Evolutionary conservation across 1,139 yeast species (phyloP).

Genomic region (Protomyces inouyei): DNA sequence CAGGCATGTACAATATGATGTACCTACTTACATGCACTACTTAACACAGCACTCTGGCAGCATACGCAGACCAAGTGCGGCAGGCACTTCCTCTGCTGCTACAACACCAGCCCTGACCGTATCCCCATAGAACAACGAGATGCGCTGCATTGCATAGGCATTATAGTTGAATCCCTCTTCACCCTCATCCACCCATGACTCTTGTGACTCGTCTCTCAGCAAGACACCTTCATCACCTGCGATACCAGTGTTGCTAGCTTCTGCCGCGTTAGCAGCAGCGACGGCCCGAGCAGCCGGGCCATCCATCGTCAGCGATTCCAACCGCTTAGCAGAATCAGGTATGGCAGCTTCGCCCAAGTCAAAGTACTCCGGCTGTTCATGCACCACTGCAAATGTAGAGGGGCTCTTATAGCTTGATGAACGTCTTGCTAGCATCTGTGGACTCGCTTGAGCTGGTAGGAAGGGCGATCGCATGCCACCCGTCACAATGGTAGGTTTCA

Average conservation of each 20-base stretch:
- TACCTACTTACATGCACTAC: not conserved
- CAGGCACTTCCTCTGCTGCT: constrained; percentile 9
- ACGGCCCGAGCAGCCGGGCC: not conserved
- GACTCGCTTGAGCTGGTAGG: constrained; percentile 4
- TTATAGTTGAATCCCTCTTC: constrained; percentile 71
- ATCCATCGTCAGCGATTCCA: not conserved
- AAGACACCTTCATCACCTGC: not conserved
- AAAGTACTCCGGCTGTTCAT: constrained; percentile 25
- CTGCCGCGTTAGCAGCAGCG: not conserved
- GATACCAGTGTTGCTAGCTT: not conserved
- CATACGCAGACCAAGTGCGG: not conserved
- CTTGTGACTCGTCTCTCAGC: not conserved
- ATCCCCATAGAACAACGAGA: constrained; percentile 70
- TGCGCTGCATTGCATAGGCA: constrained; percentile 69
- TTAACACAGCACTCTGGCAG: not conserved
- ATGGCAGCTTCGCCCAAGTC: constrained; percentile 28
- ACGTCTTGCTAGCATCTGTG: constrained; percentile 3
- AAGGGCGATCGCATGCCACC: constrained; percentile 22
- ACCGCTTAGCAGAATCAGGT: not conserved
- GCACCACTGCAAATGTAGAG: constrained; percentile 24
- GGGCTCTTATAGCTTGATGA: constrained; percentile 7
- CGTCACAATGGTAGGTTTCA: not conserved
- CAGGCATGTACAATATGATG: too few relatives aligned
- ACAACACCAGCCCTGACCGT: constrained; percentile 58
- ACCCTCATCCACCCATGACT: constrained; percentile 38